phyloP scores from a whole-genome alignment of 2,329 filamentous ascomycete genomes.

The Fusarium tricinctum region DNA sequence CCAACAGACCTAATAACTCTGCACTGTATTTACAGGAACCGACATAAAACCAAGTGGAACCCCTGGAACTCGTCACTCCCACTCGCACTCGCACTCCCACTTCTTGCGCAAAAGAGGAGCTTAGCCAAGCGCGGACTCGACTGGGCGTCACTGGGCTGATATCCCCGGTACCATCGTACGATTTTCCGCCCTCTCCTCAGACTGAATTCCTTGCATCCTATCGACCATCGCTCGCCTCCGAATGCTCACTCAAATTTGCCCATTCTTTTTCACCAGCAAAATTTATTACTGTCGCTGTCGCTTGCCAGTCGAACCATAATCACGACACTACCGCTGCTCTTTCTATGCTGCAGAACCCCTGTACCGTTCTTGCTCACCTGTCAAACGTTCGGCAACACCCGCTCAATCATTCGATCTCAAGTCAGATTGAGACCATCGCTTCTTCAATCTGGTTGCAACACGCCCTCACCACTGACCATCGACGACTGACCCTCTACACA shows the following conservation, averaged over 20 bases:
- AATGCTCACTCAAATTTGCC: constrained; percentile 40
- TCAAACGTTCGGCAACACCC: constrained; percentile 49
- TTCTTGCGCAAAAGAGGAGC: constrained; percentile 28
- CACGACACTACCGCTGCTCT: constrained; percentile 37
- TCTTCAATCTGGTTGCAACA: constrained; percentile 21
- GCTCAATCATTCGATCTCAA: constrained; percentile 48
- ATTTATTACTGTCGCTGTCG: constrained; percentile 35
- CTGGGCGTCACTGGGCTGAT: constrained; percentile 51
- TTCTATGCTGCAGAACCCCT: constrained; percentile 42
- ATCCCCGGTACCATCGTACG: constrained; percentile 52
- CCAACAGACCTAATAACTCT: constrained; percentile 14
- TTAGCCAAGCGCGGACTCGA: constrained; percentile 44
- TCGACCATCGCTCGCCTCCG: constrained; percentile 36
- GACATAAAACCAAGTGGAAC: constrained; percentile 32
- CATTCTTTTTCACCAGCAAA: constrained; percentile 43
- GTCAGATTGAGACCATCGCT: constrained; percentile 30
- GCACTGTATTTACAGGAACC: constrained; percentile 36
- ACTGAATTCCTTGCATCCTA: constrained; percentile 48
- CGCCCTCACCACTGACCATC: constrained; percentile 25
- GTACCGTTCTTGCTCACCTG: constrained; percentile 31
- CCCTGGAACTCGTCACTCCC: constrained; percentile 27
- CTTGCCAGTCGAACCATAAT: constrained; percentile 49
- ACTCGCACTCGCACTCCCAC: constrained; percentile 9
- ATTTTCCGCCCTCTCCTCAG: constrained; percentile 49
- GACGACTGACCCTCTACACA: constrained; percentile 17